Conservation (phyloP, 768 basidiomycete genomes). For the Pholiota microspora region DNA sequence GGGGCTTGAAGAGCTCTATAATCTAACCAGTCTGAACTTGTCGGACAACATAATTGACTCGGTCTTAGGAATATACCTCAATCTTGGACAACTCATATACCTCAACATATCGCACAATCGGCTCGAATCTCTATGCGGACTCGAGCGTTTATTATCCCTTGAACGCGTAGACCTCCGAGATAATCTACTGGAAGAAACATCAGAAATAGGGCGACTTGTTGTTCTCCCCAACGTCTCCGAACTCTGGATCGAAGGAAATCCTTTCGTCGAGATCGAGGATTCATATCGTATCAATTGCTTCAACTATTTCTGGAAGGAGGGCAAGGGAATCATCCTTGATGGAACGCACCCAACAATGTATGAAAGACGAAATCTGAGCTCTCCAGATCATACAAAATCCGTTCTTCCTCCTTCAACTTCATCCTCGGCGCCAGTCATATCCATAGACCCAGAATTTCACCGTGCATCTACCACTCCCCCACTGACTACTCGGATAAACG, state of each 20-base stretch:
- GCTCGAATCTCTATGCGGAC: conserved; percentile 91
- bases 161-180: conserved; percentile 81
- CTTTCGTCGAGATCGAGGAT: conserved; percentile 70
- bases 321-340: conserved; percentile 75
- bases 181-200: conserved; percentile 79
- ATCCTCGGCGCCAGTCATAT: conserved; percentile 44
- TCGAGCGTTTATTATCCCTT: conserved; percentile 84
- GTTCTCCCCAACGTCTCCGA: conserved; percentile 76
- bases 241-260: conserved; percentile 85
- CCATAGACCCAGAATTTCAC: conserved; percentile 49
- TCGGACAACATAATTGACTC: conserved; percentile 98
- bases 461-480: conserved; percentile 20
- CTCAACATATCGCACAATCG: conserved; percentile 86
- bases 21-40: conserved; percentile 90
- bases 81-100: conserved; percentile 71
- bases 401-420: conserved; percentile 46
- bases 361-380: conserved; percentile 61
- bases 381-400: conserved; percentile 52
- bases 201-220: conserved; percentile 82
- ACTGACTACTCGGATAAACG: background rate
- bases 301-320: conserved; percentile 81
- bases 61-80: conserved; percentile 81
- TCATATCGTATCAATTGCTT: conserved; percentile 79
- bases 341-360: conserved; percentile 68
- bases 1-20: conserved; percentile 69